Conservation (phyloP, 2,329 filamentous ascomycete species). For the Penicillium sp. region DNA sequence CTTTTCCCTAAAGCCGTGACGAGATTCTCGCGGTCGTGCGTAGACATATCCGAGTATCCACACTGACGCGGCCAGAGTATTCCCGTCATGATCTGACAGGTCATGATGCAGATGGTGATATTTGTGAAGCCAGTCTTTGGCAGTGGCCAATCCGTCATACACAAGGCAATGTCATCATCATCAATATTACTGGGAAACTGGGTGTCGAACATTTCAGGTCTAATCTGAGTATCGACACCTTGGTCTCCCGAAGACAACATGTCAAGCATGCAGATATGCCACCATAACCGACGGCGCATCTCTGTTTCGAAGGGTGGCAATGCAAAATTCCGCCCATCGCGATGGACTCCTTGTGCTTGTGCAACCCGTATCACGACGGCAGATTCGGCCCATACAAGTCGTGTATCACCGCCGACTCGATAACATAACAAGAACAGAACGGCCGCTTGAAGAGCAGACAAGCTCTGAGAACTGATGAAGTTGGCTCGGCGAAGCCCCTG, state of each 20-base stretch:
- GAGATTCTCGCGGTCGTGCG: conserved; percentile 12
- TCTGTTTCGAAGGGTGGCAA: conserved; percentile 17
- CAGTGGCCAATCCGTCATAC: conserved; percentile 9
- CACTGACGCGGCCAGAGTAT: conserved; percentile 9
- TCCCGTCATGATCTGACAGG: conserved; percentile 12
- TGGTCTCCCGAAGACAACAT: conserved; percentile 24
- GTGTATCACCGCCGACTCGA: conserved; percentile 6
- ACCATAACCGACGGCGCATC: conserved; percentile 26
- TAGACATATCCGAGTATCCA: background rate
- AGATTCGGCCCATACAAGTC: conserved; percentile 9
- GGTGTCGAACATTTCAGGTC: conserved; percentile 19
- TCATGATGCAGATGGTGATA: conserved; percentile 21
- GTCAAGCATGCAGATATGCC: conserved; percentile 25
- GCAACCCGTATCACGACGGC: conserved; percentile 10
- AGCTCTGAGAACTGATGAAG: conserved; percentile 8
- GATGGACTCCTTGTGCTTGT: conserved; percentile 7
- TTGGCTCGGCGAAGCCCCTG: conserved; percentile 11
- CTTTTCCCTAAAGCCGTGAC: conserved; percentile 23
- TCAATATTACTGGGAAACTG: conserved; percentile 21
- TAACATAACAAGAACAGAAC: conserved; percentile 14
- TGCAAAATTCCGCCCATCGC: conserved; percentile 4
- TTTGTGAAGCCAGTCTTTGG: conserved; percentile 15
- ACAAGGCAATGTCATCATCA: conserved; percentile 15
- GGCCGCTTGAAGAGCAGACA: conserved; percentile 14
- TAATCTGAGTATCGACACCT: conserved; percentile 21